These are phyloP conservation scores for Clarireedia homoeocarpa DNA, from an alignment of 2,329 filamentous ascomycete species.

Conservation along the genomic window DNA sequence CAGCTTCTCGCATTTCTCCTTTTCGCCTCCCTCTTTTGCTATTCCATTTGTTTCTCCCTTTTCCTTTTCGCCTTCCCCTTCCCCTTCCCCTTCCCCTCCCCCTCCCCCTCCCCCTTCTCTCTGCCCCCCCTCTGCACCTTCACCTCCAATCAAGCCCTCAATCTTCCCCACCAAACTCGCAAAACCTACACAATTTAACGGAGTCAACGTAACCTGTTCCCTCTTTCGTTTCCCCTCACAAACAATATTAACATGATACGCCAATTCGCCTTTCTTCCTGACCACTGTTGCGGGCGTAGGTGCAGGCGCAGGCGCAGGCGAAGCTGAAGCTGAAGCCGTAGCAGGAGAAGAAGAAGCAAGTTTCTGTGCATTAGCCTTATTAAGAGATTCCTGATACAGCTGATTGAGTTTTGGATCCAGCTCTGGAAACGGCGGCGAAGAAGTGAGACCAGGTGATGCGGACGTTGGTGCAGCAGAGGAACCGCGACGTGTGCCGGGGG, in stretches of 20 bases:
- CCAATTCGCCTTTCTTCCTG: constrained; percentile 2
- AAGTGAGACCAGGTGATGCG: too few relatives aligned
- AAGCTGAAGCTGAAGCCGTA: not conserved
- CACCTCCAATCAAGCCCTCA: constrained; percentile 11
- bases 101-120: too few relatives aligned
- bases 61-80: too few relatives aligned
- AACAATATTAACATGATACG: constrained; percentile 25
- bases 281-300: not conserved
- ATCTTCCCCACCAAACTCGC: constrained; percentile 22
- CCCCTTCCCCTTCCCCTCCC: not conserved
- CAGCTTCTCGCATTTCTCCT: constrained; percentile 8
- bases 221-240: constrained; percentile 16
- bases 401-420: constrained; percentile 6
- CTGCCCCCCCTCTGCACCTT: too few relatives aligned
- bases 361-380: not conserved
- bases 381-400: too few relatives aligned
- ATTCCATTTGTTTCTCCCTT: too few relatives aligned
- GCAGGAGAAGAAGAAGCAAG: not conserved
- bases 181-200: constrained; percentile 19
- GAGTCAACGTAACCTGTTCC: constrained; percentile 15
- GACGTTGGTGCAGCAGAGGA: not conserved
- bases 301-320: not conserved
- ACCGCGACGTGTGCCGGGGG: not conserved
- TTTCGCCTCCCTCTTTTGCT: too few relatives aligned
- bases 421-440: not conserved